Base-by-base conservation (phyloP, 768 basidiomycete species). In the Hygrophorus pudorinus region DNA sequence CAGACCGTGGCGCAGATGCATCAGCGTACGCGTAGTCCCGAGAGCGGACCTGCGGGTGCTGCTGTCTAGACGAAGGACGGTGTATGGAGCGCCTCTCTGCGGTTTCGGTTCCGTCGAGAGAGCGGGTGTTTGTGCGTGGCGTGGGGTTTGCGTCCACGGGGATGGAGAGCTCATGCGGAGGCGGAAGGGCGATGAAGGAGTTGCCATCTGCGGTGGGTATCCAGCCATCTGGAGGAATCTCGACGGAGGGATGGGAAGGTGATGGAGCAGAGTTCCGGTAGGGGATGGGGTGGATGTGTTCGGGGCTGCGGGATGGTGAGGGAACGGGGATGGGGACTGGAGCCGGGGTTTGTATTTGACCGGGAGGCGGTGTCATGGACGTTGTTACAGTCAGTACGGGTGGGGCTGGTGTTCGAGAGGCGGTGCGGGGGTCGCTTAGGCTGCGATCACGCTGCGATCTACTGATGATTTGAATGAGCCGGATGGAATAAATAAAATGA, bases 221-320 rank as follows among this genome's bases (percentile, higher is more conserved):
- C 45, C 61, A 76, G 4, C 62, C 65, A n/a, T 77, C 75, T 0
- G 71, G 73, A 5, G 65, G 73, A 7, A n/a, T n/a, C n/a, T n/a
- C n/a, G n/a, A n/a, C n/a, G n/a, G n/a, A n/a, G n/a, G n/a, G n/a
- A n/a, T n/a, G n/a, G n/a, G n/a, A n/a, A n/a, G n/a, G n/a, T n/a
- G 40, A 43, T 37, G 51, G 2, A 51, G 53, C 24, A 45, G 41
- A 10, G 42, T 36, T n/a, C 46, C 34, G 21, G 48, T 47, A 16
- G 51, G 40, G 4, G 56, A 48, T 30, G 46, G 44, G 14, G 44
- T 48, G 55, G 45, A 46, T 51, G 48, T 6, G 48, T 42, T 6
- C 46, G 45, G 9, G 52, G 54, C 20, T 42, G 48, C 17, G 34
- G 30, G 41, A 4, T 11, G 41, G 31, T 2, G 50, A 46, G 1